Conservation (phyloP, 495 filamentous ascomycete species). For the Echria macrotheca region DNA sequence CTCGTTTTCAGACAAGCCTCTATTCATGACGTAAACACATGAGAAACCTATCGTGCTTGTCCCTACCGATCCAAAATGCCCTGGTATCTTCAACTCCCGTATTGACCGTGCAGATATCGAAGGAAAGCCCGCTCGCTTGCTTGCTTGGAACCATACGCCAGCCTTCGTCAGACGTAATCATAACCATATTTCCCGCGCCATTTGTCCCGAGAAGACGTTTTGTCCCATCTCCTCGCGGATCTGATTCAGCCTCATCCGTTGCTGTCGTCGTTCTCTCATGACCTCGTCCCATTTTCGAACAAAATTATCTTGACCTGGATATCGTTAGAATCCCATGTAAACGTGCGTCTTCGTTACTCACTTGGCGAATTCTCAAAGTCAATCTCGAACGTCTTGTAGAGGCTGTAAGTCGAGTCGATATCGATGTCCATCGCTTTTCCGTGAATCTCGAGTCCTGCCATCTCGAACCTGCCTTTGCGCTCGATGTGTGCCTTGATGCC, state of each 20-base stretch:
- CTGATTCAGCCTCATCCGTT: conserved; percentile 20
- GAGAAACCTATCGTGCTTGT: no score
- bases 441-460: conserved; percentile 27
- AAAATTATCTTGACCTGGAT: conserved; percentile 27
- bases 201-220: conserved; percentile 25
- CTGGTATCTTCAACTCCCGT: no score
- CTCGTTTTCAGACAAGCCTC: no score
- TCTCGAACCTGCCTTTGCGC: conserved; percentile 18
- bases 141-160: no score
- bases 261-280: conserved; percentile 24
- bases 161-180: no score
- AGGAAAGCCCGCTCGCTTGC: no score
- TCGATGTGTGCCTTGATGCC: conserved; percentile 26
- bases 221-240: conserved; percentile 30
- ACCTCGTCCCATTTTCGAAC: conserved; percentile 32
- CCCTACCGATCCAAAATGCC: no score
- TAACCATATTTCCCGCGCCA: conserved; percentile 25
- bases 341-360: no score
- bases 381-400: conserved; percentile 35
- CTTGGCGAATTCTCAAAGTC: conserved; percentile 35
- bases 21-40: no score
- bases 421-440: conserved; percentile 23
- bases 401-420: conserved; percentile 22
- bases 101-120: no score
- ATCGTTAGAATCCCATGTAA: neutral